Evolutionary conservation across 352 stramenopile species (phyloP).

Genomic region (Phytophthora kernoviae): DNA sequence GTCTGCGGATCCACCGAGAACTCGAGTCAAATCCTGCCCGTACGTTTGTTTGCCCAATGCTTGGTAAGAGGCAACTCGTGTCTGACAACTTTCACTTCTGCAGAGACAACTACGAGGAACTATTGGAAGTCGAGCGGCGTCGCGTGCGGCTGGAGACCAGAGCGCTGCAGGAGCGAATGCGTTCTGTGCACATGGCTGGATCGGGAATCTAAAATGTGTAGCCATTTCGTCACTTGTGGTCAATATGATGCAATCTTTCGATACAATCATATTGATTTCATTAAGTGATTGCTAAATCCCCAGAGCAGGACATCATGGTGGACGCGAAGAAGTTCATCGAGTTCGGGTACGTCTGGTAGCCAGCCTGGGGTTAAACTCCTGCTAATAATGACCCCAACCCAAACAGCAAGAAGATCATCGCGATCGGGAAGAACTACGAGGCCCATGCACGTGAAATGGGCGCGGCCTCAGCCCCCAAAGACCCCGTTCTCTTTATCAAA

Average conservation of each 20-base stretch:
- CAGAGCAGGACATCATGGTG: constrained; percentile 11
- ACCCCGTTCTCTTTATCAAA: constrained; percentile 86
- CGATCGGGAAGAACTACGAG: constrained; percentile 88
- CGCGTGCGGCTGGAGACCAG: constrained; percentile 58
- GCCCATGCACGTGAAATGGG: constrained; percentile 84
- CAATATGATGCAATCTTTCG: constrained; percentile 1
- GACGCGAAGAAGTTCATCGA: constrained; percentile 63
- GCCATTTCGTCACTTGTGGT: not conserved
- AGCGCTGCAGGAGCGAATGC: constrained; percentile 60
- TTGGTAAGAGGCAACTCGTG: not conserved
- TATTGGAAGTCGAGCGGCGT: constrained; percentile 45
- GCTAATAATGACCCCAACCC: not conserved
- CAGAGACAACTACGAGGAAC: constrained; percentile 45
- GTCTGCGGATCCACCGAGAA: not conserved
- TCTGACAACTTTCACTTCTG: constrained; percentile 3
- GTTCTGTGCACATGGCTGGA: constrained; percentile 29
- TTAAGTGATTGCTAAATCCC: not conserved
- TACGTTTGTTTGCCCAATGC: constrained; percentile 4
- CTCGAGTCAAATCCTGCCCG: constrained; percentile 13
- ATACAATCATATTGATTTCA: not conserved
- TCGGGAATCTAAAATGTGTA: constrained; percentile 1
- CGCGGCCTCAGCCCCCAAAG: constrained; percentile 57
- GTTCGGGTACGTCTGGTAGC: constrained; percentile 36
- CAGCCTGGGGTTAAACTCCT: not conserved
- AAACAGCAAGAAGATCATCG: constrained; percentile 80